Conservation (phyloP, 768 basidiomycete species). For the Pleurotus pulmonarius region DNA sequence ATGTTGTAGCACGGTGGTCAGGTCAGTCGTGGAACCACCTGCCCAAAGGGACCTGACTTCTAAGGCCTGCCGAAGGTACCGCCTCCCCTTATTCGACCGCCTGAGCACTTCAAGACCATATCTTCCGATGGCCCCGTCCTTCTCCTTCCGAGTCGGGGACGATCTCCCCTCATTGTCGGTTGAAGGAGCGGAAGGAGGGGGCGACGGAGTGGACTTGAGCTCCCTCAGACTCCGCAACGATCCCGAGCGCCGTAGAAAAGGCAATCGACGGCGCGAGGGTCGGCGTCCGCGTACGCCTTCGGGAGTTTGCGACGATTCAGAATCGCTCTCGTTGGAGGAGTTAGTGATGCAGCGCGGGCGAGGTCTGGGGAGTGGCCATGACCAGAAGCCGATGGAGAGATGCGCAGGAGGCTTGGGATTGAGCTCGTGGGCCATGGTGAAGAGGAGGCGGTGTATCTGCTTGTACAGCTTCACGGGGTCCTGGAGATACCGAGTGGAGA, state of each 20-base stretch:
- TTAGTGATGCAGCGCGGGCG: neutral
- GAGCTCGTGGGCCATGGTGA: neutral
- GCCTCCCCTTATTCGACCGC: too few relatives aligned
- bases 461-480: neutral
- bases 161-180: too few relatives aligned
- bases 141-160: too few relatives aligned
- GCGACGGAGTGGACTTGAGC: neutral
- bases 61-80: too few relatives aligned
- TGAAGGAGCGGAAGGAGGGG: neutral
- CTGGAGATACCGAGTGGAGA: neutral
- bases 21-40: neutral
- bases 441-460: neutral
- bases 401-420: neutral
- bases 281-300: neutral
- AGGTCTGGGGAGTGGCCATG: neutral
- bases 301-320: neutral
- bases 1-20: neutral
- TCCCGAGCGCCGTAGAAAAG: neutral
- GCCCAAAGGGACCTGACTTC: too few relatives aligned
- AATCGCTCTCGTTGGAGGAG: neutral
- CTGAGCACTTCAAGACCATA: too few relatives aligned
- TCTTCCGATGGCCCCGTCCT: too few relatives aligned
- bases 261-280: neutral
- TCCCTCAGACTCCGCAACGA: neutral
- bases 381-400: neutral